Base-by-base conservation (phyloP, 768 basidiomycete genomes). In the Boletus rubescentipes region DNA sequence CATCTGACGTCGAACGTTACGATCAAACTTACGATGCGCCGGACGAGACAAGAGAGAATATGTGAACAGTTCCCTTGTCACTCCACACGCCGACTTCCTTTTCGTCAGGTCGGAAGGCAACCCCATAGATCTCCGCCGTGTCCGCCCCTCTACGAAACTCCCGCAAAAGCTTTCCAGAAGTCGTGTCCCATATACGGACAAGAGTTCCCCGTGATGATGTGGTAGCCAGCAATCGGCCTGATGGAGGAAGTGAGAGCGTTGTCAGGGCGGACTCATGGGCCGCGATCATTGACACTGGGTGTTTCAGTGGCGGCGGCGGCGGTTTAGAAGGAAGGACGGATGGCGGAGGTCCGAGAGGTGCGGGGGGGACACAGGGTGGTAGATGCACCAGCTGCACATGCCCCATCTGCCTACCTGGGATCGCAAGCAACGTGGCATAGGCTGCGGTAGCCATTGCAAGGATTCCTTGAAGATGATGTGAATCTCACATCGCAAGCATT, bases 21-120 rank as follows among this genome's bases (percentile, higher is more conserved):
- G 14, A 29, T 47, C 41, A 32, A n/a, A 81, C 87, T 77, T 69
- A 89, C 87, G 83, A 81, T 57, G 81, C 70, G 9, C 84, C 85
- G 18, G 86, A 81, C 37, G 79, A 77, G 43, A 79, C 77, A 21
- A 96, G 77, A 39, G 88, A 84, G 70, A 95, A 96, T 39, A 94
- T 77, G 67, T 97, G 93, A 8, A 97, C 85, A 0, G 93, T 97
- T 34, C 93, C 93, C 71, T 97, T 97, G 70, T 97, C 93, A 65
- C 92, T 94, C 88, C 92, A 93, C 10, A 91, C 93, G 63, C 90
- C 91, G 0, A 96, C 74, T 60, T 93, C 91, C 53, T 79, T 81
- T 63, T 95, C 94, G 61, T 93, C 92, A 5, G 84, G 86, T 35
- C 93, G 80, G 70, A 95, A 93, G 12, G 88, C 86, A 18, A 94